phyloP scores from a whole-genome alignment of 345 rosid genomes.

The Arabidopsis arenosa region DNA sequence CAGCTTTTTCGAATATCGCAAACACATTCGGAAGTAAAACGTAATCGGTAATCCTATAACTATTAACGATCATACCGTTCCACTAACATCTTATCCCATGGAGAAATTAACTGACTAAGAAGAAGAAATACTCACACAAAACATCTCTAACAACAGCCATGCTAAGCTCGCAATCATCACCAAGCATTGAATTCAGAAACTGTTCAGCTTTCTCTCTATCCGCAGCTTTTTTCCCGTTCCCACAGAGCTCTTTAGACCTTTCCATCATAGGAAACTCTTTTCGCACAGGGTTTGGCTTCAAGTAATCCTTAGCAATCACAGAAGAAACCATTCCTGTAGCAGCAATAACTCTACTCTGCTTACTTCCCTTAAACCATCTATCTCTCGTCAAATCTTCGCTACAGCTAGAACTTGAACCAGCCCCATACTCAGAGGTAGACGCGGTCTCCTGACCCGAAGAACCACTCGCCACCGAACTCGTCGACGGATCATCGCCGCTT shows the following conservation, averaged over 20 bases:
- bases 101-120: conserved; percentile 4
- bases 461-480: conserved; percentile 55
- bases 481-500: conserved; percentile 50
- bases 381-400: conserved; percentile 39
- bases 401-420: conserved; percentile 47
- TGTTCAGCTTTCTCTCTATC: conserved; percentile 68
- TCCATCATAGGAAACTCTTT: conserved; percentile 36
- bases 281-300: conserved; percentile 50
- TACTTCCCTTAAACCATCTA: conserved; percentile 48
- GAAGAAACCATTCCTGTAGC: conserved; percentile 85
- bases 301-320: conserved; percentile 76
- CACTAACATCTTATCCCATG: not conserved
- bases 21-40: too few relatives aligned
- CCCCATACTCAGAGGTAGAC: conserved; percentile 51
- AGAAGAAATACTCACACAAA: conserved; percentile 57
- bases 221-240: conserved; percentile 35
- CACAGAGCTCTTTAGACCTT: conserved; percentile 36
- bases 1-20: not conserved
- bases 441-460: conserved; percentile 54
- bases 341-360: conserved; percentile 71
- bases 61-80: not conserved
- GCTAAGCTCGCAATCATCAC: conserved; percentile 70
- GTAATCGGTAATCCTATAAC: not conserved
- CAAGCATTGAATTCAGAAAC: conserved; percentile 79
- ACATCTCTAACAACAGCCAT: conserved; percentile 84